Evolutionary conservation across 1,139 yeast genomes (phyloP).

Genomic region (Zygosaccharomyces sapae): DNA sequence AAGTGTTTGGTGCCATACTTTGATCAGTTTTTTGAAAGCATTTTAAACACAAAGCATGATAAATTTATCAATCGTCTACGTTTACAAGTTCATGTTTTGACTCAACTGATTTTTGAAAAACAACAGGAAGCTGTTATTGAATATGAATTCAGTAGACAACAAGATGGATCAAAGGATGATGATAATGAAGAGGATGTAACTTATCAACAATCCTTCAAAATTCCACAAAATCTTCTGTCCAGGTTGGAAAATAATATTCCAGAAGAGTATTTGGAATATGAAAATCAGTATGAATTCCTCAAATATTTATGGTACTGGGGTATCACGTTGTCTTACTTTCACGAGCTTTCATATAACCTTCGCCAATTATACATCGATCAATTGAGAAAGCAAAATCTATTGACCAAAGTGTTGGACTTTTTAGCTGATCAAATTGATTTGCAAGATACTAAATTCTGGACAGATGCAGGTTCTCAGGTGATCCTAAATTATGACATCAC

Average conservation of each 20-base stretch:
- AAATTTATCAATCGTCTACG: slow-evolving; percentile 36
- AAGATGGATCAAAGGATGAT: slow-evolving; percentile 22
- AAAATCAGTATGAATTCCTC: slow-evolving; percentile 38
- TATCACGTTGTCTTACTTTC: slow-evolving; percentile 58
- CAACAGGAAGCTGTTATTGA: slow-evolving; percentile 63
- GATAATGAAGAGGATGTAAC: slow-evolving; percentile 17
- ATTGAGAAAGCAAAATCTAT: slow-evolving; percentile 45
- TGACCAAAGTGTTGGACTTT: slow-evolving; percentile 48
- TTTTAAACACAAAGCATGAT: slow-evolving; percentile 10
- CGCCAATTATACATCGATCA: slow-evolving; percentile 59
- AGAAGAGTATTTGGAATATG: slow-evolving; percentile 41
- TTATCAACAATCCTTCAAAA: slow-evolving; percentile 24
- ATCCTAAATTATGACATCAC: slow-evolving; percentile 27
- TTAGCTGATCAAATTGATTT: slow-evolving; percentile 45
- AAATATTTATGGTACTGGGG: slow-evolving; percentile 69
- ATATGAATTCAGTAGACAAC: slow-evolving; percentile 47
- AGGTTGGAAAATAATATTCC: slow-evolving; percentile 20
- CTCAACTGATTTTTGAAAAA: slow-evolving; percentile 35
- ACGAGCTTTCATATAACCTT: slow-evolving; percentile 61
- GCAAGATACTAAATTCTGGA: slow-evolving; percentile 37
- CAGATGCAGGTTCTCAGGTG: slow-evolving; percentile 29
- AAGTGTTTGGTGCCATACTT: slow-evolving; percentile 17
- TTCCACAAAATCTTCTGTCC: slow-evolving; percentile 25
- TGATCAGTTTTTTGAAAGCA: slow-evolving; percentile 24
- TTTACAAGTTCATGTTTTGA: slow-evolving; percentile 39